Evolutionary conservation across 2,329 filamentous ascomycete genomes (phyloP), one percentile per base, ranked within the genome.

Genomic region (Aspergillus piperis): DNA sequence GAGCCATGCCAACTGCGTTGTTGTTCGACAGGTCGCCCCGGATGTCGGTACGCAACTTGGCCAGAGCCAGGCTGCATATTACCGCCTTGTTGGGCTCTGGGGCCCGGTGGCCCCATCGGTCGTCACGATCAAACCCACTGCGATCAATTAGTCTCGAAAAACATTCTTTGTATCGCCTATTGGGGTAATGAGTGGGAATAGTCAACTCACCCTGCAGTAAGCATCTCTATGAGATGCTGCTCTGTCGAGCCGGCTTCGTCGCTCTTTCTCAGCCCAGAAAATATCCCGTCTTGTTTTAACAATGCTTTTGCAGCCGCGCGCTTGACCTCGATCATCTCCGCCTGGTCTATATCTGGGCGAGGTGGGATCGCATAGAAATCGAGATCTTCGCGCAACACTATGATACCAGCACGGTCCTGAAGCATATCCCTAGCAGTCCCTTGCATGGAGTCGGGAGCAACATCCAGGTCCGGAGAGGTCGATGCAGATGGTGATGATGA

Each of bases 291-390:
- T 76, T 99, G 95, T 72, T 87, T 86, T 68, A 97, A 83, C 65
- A 99, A 78, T n/a, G 92, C 91, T 68, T 86, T 88, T 21, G 92
- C 93, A 10, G 94, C 93, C 38, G 93, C 93, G 63, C 95, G 87
- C 82, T 99, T 99, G 64, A 99, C 90, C 69, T 96, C 90, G 60
- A 96, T 91, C 94, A 99, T 98, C 71, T 97, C 92, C 21, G 85
- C 79, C 69, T 94, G 91, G 65, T 88, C 87, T 67, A 99, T 96
- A 64, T 96, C 90, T 39, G 89, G 81, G 62, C 85, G 84, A 36
- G 95, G 95, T 36, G 95, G 95, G 64, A 99, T 98, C 49, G 88
- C 92, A 75, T 99, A 99, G 75, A 99, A 99, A 77, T 99, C 95
- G 48, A 99, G 84, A 71, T 99, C 95, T 77, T 99, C 95, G 51